A percentile compares a stretch with the other conserved stretches of the same genome.
Evolutionary conservation across 2,329 filamentous ascomycete genomes (phyloP).

Genomic region (Pestalotiopsis fici): DNA sequence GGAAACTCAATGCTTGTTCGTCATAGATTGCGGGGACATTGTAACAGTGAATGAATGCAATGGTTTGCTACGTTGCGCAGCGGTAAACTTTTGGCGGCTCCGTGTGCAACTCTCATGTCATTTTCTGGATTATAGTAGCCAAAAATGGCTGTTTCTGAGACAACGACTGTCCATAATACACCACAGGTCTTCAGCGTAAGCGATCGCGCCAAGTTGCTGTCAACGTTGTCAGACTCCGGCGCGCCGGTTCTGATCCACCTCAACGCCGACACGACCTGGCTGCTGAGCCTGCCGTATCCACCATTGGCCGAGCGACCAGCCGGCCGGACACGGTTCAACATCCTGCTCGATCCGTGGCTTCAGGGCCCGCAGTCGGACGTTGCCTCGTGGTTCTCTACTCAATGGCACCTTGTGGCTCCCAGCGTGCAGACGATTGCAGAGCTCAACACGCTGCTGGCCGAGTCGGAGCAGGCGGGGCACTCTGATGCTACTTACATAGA

Average conservation of each 20-base stretch:
- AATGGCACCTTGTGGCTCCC: slow-evolving; percentile 60
- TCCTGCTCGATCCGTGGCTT: slow-evolving; percentile 68
- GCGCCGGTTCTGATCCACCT: slow-evolving; percentile 59
- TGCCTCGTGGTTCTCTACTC: slow-evolving; percentile 64
- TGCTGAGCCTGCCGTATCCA: slow-evolving; percentile 64
- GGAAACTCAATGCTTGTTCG: not conserved
- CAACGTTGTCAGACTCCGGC: not conserved
- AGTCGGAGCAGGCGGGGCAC: slow-evolving; percentile 43
- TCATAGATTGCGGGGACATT: not conserved
- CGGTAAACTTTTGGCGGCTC: too few relatives aligned
- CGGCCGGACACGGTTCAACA: slow-evolving; percentile 59
- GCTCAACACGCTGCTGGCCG: slow-evolving; percentile 51
- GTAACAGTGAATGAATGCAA: not conserved
- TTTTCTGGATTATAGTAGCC: too few relatives aligned
- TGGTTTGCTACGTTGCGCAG: not conserved
- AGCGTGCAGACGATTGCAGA: slow-evolving; percentile 55
- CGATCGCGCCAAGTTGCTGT: slow-evolving; percentile 8
- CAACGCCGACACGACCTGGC: slow-evolving; percentile 68
- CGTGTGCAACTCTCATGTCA: too few relatives aligned
- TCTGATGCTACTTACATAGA: slow-evolving; percentile 49
- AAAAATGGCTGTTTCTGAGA: not conserved
- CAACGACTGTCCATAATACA: not conserved
- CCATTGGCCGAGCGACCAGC: slow-evolving; percentile 37
- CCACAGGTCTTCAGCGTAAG: not conserved
- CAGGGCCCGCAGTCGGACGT: slow-evolving; percentile 63